phyloP scores from a whole-genome alignment of 2,329 filamentous ascomycete genomes.

The Madurella mycetomatis region DNA sequence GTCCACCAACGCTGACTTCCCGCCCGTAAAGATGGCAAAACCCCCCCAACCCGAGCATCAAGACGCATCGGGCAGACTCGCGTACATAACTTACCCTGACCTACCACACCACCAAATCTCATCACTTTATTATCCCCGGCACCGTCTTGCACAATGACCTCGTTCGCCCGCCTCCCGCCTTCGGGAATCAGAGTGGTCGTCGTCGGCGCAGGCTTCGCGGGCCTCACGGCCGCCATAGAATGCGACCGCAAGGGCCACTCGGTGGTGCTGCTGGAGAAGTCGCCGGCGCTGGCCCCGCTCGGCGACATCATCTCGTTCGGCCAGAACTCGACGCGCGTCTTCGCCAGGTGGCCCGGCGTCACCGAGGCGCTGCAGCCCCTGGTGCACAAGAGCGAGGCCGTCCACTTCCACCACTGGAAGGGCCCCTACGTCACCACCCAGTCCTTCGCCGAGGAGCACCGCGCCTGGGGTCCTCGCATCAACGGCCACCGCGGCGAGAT shows the following conservation, averaged over 20 bases:
- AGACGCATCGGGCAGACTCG: too few species aligned
- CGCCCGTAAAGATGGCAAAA: too few species aligned
- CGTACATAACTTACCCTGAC: too few species aligned
- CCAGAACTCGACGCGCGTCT: constrained; percentile 53
- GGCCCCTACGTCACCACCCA: constrained; percentile 46
- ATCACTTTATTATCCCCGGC: not conserved
- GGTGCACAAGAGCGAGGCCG: constrained; percentile 40
- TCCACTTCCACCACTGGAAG: constrained; percentile 40
- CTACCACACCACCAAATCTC: not conserved
- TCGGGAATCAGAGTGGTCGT: constrained; percentile 41
- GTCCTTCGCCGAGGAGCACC: constrained; percentile 27
- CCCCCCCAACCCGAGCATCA: too few species aligned
- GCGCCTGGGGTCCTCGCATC: constrained; percentile 42
- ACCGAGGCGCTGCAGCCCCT: constrained; percentile 45
- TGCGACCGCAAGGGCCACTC: constrained; percentile 51
- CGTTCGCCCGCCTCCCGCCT: constrained; percentile 9
- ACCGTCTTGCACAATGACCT: constrained; percentile 1
- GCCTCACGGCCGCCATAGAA: constrained; percentile 54
- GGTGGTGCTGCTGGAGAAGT: constrained; percentile 43
- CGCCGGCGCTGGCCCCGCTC: constrained; percentile 40
- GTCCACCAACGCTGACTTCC: too few species aligned
- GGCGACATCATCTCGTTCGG: constrained; percentile 52
- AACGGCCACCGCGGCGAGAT: constrained; percentile 53
- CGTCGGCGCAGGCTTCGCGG: constrained; percentile 51
- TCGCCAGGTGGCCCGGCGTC: constrained; percentile 51